phyloP scores from a whole-genome alignment of 352 stramenopile species.

The Phytophthora podocarpi region DNA sequence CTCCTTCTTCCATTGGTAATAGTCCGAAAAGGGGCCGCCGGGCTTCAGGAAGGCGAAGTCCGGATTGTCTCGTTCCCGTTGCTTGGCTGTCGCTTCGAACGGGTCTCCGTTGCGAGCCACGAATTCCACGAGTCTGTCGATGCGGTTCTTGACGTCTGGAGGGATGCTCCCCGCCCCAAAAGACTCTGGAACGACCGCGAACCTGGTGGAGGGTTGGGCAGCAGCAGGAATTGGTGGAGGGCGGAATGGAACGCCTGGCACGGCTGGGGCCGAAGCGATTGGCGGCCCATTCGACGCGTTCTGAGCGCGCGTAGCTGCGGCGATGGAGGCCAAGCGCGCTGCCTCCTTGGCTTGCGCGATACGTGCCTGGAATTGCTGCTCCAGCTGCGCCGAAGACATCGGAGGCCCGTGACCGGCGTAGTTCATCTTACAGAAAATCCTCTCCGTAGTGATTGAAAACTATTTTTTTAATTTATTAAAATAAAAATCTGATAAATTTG shows the following conservation, averaged over 20 bases:
- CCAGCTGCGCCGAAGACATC: constrained; percentile 25
- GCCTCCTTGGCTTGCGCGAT: constrained; percentile 63
- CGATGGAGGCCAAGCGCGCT: constrained; percentile 56
- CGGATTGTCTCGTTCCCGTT: constrained; percentile 57
- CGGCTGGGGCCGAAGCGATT: constrained; percentile 3
- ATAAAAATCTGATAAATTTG: too few relatives aligned
- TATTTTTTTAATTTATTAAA: too few relatives aligned
- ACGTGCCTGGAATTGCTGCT: constrained; percentile 57
- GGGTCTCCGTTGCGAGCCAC: constrained; percentile 56
- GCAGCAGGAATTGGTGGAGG: constrained; percentile 10
- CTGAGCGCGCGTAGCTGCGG: constrained; percentile 30
- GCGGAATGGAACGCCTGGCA: constrained; percentile 16
- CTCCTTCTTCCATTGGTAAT: constrained; percentile 57
- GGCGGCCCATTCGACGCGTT: neutral
- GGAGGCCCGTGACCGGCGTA: neutral
- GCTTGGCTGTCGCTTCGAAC: constrained; percentile 53
- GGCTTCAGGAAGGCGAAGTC: constrained; percentile 59
- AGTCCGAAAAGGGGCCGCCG: constrained; percentile 50
- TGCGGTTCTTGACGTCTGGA: constrained; percentile 50
- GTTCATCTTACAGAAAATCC: too few relatives aligned
- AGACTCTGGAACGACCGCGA: neutral
- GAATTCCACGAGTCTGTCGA: constrained; percentile 67
- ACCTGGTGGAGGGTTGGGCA: neutral
- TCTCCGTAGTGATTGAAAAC: too few relatives aligned
- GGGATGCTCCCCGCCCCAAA: constrained; percentile 26